A percentile compares a stretch with the other conserved stretches of the same genome.
phyloP scores from a whole-genome alignment of 345 rosid genomes.

The Turnera subulata region DNA sequence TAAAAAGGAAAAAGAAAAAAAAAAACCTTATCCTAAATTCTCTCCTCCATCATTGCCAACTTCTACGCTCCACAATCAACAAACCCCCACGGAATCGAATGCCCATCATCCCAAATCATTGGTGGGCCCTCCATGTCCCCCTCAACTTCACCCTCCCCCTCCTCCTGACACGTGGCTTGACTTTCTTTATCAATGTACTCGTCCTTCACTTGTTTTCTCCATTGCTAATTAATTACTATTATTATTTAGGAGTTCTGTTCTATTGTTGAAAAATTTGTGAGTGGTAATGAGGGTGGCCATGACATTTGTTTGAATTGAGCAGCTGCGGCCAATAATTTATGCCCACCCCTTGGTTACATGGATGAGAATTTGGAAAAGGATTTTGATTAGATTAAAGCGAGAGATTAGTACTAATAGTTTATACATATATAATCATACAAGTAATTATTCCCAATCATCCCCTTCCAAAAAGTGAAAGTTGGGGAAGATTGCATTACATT shows the following conservation, averaged over 20 bases:
- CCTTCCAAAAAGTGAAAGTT: slow-evolving; percentile 25
- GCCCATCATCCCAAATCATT: slow-evolving; percentile 60
- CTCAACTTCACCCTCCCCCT: neutral
- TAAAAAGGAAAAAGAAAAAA: too few species aligned
- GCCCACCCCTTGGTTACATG: too few species aligned
- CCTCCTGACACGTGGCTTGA: slow-evolving; percentile 17
- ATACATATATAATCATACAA: too few species aligned
- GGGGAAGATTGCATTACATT: slow-evolving; percentile 9
- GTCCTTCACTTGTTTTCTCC: neutral
- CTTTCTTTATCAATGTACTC: neutral
- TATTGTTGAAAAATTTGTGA: neutral
- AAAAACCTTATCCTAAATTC: too few species aligned
- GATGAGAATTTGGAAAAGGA: too few species aligned
- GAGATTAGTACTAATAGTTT: too few species aligned
- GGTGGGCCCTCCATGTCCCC: slow-evolving; percentile 36
- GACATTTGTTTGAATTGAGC: too few species aligned
- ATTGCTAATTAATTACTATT: too few species aligned
- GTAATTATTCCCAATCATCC: slow-evolving; percentile 14
- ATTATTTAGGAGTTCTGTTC: too few species aligned
- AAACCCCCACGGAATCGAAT: slow-evolving; percentile 48
- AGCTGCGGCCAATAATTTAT: too few species aligned
- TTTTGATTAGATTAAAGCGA: too few species aligned
- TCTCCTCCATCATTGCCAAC: too few species aligned
- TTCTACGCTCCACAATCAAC: slow-evolving; percentile 39
- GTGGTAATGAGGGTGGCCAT: neutral